Evolutionary conservation across 2,329 filamentous ascomycete genomes (phyloP).

Genomic region (Trichoderma sp.): DNA sequence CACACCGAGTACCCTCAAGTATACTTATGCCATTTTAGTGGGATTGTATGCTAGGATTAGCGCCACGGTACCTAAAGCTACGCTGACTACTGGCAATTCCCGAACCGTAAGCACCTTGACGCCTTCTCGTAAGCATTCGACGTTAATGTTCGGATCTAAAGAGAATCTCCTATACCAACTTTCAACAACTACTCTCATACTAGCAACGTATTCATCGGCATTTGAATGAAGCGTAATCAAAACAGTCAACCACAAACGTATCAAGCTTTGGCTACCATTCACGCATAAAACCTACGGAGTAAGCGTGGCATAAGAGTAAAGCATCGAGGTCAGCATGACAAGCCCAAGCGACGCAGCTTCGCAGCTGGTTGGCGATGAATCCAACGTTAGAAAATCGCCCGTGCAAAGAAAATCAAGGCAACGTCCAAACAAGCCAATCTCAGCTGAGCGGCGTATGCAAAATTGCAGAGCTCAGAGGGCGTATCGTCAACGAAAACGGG

Average conservation of each 20-base stretch:
- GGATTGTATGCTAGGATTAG: rapidly evolving
- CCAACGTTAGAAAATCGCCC: background rate
- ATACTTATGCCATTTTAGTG: too few species aligned
- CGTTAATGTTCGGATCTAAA: background rate
- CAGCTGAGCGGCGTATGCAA: background rate
- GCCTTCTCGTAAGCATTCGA: background rate
- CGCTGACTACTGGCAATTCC: background rate
- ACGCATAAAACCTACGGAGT: background rate
- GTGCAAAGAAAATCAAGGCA: background rate
- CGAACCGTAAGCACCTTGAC: background rate
- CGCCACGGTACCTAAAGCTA: background rate
- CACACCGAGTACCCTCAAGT: background rate
- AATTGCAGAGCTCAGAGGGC: slow-evolving; percentile 4
- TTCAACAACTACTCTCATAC: background rate
- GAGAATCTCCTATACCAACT: background rate
- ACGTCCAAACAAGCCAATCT: background rate
- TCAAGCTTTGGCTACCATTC: background rate
- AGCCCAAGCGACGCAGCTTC: background rate
- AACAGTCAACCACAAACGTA: background rate
- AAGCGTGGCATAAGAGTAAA: background rate
- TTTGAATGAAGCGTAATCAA: background rate
- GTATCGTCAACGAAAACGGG: background rate
- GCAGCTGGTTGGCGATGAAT: background rate
- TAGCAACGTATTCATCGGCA: background rate
- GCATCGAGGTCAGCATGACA: background rate